Evolutionary conservation across 2,329 filamentous ascomycete genomes (phyloP).

Genomic region (Colletotrichum sp.): DNA sequence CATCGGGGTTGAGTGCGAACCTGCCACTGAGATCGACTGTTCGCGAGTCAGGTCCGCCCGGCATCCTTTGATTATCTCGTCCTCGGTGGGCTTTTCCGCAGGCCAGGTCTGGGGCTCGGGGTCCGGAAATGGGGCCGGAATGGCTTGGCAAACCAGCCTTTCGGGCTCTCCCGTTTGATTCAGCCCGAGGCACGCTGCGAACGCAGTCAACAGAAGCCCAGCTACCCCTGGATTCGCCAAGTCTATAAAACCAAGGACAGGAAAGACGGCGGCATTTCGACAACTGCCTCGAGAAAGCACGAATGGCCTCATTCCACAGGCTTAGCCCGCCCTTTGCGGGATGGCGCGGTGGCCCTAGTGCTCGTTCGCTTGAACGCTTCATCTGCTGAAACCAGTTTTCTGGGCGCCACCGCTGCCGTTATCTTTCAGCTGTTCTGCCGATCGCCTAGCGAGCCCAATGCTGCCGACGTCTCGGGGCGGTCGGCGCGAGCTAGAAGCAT

Average conservation of each 20-base stretch:
- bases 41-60: neutral
- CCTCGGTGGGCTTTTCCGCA: neutral
- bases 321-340: neutral
- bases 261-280: neutral
- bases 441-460: neutral
- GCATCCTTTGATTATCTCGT: neutral
- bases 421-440: neutral
- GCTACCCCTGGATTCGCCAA: neutral
- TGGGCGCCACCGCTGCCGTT: neutral
- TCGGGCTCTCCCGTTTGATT: neutral
- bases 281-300: neutral
- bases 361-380: neutral
- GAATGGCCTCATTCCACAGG: neutral
- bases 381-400: neutral
- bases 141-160: neutral
- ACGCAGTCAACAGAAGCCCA: neutral
- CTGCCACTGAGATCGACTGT: neutral
- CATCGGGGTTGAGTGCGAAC: neutral
- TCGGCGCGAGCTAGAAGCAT: neutral
- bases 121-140: neutral
- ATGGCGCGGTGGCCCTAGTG: neutral
- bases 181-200: neutral
- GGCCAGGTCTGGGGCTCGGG: neutral
- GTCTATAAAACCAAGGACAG: neutral
- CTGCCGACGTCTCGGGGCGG: neutral